phyloP scores from a whole-genome alignment of 2,329 filamentous ascomycete species.

The Aspergillus candidus region DNA sequence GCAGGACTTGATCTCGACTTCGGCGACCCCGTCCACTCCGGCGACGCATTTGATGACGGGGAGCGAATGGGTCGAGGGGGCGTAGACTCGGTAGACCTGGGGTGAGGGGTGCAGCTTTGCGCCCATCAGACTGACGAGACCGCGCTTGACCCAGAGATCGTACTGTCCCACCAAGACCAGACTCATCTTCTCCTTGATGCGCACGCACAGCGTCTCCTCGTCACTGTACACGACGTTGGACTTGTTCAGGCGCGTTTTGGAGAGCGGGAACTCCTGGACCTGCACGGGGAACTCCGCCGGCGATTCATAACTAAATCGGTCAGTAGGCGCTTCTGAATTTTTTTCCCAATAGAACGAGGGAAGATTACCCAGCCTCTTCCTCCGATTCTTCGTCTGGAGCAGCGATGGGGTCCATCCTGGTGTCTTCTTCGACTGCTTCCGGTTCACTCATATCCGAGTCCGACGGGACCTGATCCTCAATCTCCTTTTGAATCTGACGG shows the following conservation, averaged over 20 bases:
- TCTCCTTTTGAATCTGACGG: not conserved
- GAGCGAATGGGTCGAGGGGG: slow-evolving; percentile 52
- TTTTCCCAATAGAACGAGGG: not conserved
- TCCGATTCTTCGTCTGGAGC: slow-evolving; percentile 15
- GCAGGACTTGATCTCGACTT: slow-evolving; percentile 46
- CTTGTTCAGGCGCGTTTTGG: slow-evolving; percentile 33
- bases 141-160: slow-evolving; percentile 51
- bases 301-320: slow-evolving; percentile 26
- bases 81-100: slow-evolving; percentile 45
- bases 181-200: slow-evolving; percentile 37
- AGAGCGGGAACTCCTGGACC: slow-evolving; percentile 35
- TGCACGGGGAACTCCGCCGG: slow-evolving; percentile 24
- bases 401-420: too few relatives aligned
- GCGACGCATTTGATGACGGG: slow-evolving; percentile 46
- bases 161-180: slow-evolving; percentile 48
- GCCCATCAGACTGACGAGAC: slow-evolving; percentile 52
- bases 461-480: slow-evolving; percentile 5
- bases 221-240: slow-evolving; percentile 35
- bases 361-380: slow-evolving; percentile 20
- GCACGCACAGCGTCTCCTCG: slow-evolving; percentile 33
- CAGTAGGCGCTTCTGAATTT: slow-evolving; percentile 4
- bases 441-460: too few relatives aligned
- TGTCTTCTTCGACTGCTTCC: too few relatives aligned
- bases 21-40: slow-evolving; percentile 38
- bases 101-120: slow-evolving; percentile 49